Percentiles rank a stretch among this genome's conserved stretches.
phyloP scores from a whole-genome alignment of 1,284 basidiomycete genomes.

The Ustilago sp. region DNA sequence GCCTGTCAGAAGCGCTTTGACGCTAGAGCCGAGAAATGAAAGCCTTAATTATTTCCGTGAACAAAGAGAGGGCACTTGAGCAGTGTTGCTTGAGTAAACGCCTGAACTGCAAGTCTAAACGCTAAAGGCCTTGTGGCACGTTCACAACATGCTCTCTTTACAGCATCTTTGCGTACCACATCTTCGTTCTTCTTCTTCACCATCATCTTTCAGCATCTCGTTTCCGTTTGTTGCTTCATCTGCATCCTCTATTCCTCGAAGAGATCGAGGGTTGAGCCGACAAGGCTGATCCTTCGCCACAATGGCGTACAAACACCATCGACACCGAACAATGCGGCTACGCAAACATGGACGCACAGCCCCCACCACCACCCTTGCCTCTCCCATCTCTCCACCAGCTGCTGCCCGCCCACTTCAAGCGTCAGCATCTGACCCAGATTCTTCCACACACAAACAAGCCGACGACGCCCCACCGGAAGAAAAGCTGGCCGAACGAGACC shows the following conservation, averaged over 20 bases:
- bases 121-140: neutral
- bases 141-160: neutral
- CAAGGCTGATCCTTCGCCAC: neutral
- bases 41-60: neutral
- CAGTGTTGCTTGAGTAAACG: neutral
- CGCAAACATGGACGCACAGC: slow-evolving; percentile 28
- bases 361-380: neutral
- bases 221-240: neutral
- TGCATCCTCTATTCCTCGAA: neutral
- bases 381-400: neutral
- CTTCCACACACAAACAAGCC: slow-evolving; percentile 21
- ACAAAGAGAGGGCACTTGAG: neutral
- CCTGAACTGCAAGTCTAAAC: neutral
- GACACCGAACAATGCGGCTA: slow-evolving; percentile 37
- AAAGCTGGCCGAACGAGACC: slow-evolving; percentile 17
- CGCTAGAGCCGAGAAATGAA: neutral
- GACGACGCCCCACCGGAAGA: slow-evolving; percentile 1
- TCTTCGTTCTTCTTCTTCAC: neutral
- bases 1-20: neutral
- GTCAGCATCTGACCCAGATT: slow-evolving; percentile 22
- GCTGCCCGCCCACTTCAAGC: slow-evolving; percentile 1
- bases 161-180: neutral
- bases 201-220: neutral
- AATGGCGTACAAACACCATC: slow-evolving; percentile 30
- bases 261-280: neutral